Base-by-base conservation (phyloP, 352 stramenopile genomes). In the Halophytophthora polymorphica region DNA sequence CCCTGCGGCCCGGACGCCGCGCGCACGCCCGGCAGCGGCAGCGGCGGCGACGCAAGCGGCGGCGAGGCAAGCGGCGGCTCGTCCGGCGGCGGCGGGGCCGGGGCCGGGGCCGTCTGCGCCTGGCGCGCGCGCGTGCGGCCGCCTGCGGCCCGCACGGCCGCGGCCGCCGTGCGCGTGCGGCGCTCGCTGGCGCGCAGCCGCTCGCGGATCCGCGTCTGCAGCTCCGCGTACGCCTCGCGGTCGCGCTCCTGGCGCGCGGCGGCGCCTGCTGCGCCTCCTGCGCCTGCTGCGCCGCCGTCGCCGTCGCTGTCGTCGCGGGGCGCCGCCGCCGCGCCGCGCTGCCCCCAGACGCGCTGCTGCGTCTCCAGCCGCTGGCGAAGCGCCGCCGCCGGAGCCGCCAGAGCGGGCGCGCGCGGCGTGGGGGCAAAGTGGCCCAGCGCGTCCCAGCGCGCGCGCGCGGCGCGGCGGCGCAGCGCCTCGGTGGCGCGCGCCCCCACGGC, bases 401-500 rank as follows among this genome's bases (percentile, higher is more conserved):
- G 38, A 6, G 7, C 31, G 21, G 13, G 34, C 7, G 41, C 14
- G 4, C 17, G n/a, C 33, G n/a, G 10, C 15, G 15, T 36, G 1
- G 18, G 53, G 2, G 11, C 39, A 38, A 81, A 83, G 25, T 81
- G 64, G 0, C 29, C 41, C 1, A 70, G 66, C 7, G 69, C 67
- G 38, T 88, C 77, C 73, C 77, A 86, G 1, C 73, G 77, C 38
- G 58, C 43, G 14, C 73, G 73, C 37, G 70, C 56, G 2, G 43
- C 52, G 2, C 58, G 55, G 4, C 43, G 53, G 37, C 53, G 54
- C 34, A 86, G 46, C 13, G 66, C 60, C 10, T 71, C 45, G 8
- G 44, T 31, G 8, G 58, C 50, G 14, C 73, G 62, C 2, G 35
- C 6, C 3, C 69, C 74, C 22, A 88, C 77, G 21, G 52, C 64